Percentiles rank a stretch among this genome's conserved stretches.
Evolutionary conservation across 768 basidiomycete species (phyloP).

Genomic region (Leccinum obscurum): DNA sequence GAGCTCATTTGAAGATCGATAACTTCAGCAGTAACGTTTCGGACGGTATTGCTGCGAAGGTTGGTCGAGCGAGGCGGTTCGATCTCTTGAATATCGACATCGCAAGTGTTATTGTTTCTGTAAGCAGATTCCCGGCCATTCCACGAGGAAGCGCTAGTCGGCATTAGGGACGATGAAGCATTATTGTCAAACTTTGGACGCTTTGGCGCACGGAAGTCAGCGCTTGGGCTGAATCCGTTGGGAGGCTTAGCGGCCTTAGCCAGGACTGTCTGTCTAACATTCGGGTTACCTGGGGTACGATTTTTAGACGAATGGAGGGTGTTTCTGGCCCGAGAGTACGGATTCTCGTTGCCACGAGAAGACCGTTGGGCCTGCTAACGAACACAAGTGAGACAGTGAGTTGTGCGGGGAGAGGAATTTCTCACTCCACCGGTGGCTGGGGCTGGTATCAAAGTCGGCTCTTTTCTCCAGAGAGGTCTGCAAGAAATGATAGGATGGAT

Average conservation of each 20-base stretch:
- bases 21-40: slow-evolving; percentile 22
- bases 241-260: slow-evolving; percentile 9
- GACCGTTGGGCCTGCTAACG: slow-evolving; percentile 9
- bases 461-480: slow-evolving; percentile 17
- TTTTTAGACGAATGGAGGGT: neutral
- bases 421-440: slow-evolving; percentile 21
- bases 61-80: slow-evolving; percentile 2
- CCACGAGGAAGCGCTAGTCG: slow-evolving; percentile 1
- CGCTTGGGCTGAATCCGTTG: neutral
- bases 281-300: slow-evolving; percentile 26
- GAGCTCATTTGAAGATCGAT: slow-evolving; percentile 18
- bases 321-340: slow-evolving; percentile 6
- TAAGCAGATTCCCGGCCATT: neutral
- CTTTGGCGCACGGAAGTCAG: slow-evolving; percentile 19
- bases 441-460: slow-evolving; percentile 23
- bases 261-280: slow-evolving; percentile 21
- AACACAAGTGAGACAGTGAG: slow-evolving; percentile 7
- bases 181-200: slow-evolving; percentile 22
- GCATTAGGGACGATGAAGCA: neutral
- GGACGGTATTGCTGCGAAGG: neutral
- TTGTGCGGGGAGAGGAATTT: neutral
- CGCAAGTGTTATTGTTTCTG: neutral
- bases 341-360: slow-evolving; percentile 15
- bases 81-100: slow-evolving; percentile 27
- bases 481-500: slow-evolving; percentile 9